Base-by-base conservation (phyloP, 2,329 filamentous ascomycete genomes). In the Ophiostoma sp. region DNA sequence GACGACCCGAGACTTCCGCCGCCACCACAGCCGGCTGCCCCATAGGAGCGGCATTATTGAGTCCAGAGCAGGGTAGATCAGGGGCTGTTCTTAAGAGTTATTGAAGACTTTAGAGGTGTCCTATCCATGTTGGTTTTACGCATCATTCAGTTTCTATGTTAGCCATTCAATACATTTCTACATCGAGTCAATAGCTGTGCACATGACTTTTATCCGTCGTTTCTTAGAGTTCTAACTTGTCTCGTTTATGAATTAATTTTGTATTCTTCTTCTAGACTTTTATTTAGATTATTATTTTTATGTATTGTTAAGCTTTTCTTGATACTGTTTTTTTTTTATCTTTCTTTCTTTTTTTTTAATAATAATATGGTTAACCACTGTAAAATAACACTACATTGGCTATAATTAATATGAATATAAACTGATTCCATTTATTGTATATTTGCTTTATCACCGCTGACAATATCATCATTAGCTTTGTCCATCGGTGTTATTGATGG, bases 1-100 rank as follows among this genome's bases (percentile, higher is more conserved):
- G 71, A 70, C 36, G 68, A 52, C 67, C 72, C 72, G 62, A 60
- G 69, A 35, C 73, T 73, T 41, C 73, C 73, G 15, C 72, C 72
- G 33, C 68, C 71, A 27, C 68, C 70, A n/a, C 70, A 71, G 68
- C 64, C 73, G 1, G 73, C 69, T 2, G 67, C 70, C 20, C 72
- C 72, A 57, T 72, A 31, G 68, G 67, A 67, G n/a, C 44, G 11
- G 10, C 31, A 20, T 10, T 27, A 13, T 15, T 3, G 20, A 17
- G 17, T 35, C 8, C n/a, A 41, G 5, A 13, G 44, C 7, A 44
- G 33, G 35, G 20, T 4, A 57, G 52, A 15, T 17, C n/a, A 65
- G 17, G 33, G 57, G 57, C 17, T 2, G 4, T 15, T 15, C 20
- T 17, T 57, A 6, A 8, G 52, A 27, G 52, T 15, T 27, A 13